Evolutionary conservation across 139 green algal species (phyloP).

Genomic region (Closterium sp.): DNA sequence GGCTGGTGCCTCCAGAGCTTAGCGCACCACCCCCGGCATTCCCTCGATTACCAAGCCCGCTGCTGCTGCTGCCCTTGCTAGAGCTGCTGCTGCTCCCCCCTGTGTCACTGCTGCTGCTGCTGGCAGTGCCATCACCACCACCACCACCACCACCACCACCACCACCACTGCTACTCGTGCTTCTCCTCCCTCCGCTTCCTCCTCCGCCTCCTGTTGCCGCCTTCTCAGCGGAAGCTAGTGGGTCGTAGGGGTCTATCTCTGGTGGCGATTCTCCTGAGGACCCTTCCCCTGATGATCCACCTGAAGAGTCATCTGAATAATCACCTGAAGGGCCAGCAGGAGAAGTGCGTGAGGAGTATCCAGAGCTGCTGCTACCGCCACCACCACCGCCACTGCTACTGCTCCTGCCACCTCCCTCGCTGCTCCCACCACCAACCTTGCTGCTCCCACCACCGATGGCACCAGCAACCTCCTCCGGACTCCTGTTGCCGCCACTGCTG

Average conservation of each 20-base stretch:
- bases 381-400: not conserved
- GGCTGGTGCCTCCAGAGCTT: not conserved
- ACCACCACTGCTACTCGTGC: too few relatives aligned
- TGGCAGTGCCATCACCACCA: not conserved
- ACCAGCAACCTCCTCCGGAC: not conserved
- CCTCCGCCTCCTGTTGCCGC: not conserved
- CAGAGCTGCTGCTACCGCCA: not conserved
- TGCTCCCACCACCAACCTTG: too few relatives aligned
- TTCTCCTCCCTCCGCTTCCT: not conserved
- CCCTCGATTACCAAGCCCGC: too few relatives aligned
- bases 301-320: not conserved
- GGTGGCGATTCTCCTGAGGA: not conserved
- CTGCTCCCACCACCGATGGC: not conserved
- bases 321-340: not conserved
- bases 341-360: not conserved
- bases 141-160: too few relatives aligned
- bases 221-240: not conserved
- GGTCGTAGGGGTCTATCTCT: not conserved
- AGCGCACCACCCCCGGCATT: not conserved
- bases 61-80: not conserved
- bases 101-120: not conserved
- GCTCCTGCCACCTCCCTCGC: too few relatives aligned
- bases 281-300: not conserved
- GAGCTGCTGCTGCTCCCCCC: not conserved
- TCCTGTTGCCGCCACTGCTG: not conserved